phyloP scores from a whole-genome alignment of 2,329 filamentous ascomycete species.

The Dothistroma septosporum region DNA sequence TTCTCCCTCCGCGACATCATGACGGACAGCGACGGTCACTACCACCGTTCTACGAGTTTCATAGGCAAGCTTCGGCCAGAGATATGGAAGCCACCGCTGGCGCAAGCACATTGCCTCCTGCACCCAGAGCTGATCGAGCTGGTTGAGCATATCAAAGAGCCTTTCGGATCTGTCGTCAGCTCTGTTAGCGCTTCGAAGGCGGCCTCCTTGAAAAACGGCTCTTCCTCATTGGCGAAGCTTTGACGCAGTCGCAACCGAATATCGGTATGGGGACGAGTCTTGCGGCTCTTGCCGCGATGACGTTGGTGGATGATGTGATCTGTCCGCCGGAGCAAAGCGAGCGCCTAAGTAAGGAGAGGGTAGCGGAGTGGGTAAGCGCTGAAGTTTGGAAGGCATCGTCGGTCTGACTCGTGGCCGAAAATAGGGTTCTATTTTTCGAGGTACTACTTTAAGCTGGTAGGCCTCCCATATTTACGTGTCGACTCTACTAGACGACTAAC shows the following conservation, averaged over 20 bases:
- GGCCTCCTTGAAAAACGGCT: conserved; percentile 26
- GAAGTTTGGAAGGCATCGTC: no score
- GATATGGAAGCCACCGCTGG: conserved; percentile 29
- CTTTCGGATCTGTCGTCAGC: conserved; percentile 30
- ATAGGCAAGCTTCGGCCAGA: conserved; percentile 28
- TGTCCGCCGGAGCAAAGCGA: conserved; percentile 11
- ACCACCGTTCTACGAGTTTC: conserved; percentile 29
- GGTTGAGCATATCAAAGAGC: conserved; percentile 24
- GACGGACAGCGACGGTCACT: conserved; percentile 29
- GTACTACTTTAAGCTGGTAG: conserved; percentile 4
- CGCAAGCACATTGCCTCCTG: conserved; percentile 18
- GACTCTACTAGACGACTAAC: not conserved
- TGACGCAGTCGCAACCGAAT: conserved; percentile 30
- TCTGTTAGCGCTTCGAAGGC: conserved; percentile 25
- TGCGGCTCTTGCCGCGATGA: conserved; percentile 23
- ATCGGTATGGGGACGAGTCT: conserved; percentile 28
- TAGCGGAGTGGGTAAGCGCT: conserved; percentile 25
- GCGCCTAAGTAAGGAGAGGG: conserved; percentile 4
- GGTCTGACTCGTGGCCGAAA: conserved; percentile 10
- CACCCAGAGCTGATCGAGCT: conserved; percentile 27
- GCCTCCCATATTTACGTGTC: not conserved
- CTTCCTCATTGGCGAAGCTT: conserved; percentile 32
- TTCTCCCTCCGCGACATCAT: conserved; percentile 26
- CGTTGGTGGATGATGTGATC: conserved; percentile 25
- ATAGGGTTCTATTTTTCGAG: conserved; percentile 11